Evolutionary conservation across 257 asterid genomes (phyloP).

Genomic region (Echites panduratus): DNA sequence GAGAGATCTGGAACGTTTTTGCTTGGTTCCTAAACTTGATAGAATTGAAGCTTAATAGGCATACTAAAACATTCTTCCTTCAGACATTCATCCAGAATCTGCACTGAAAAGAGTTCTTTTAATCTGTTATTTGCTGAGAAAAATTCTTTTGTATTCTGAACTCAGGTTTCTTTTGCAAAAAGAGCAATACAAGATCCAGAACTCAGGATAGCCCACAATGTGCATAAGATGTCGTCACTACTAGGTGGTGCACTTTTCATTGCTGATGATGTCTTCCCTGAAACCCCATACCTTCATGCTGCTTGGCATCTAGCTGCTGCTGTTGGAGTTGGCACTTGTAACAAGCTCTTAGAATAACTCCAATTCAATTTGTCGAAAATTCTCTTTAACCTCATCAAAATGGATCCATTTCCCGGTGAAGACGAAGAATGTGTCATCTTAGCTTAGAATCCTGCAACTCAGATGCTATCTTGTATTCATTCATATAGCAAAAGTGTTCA

Average conservation of each 20-base stretch:
- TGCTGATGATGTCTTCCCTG: slow-evolving; percentile 66
- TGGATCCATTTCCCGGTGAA: not conserved
- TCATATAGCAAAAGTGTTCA: not conserved
- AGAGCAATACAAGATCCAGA: slow-evolving; percentile 77
- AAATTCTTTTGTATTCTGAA: not conserved
- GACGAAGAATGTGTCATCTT: not conserved
- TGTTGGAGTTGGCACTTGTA: slow-evolving; percentile 70
- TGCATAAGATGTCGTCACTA: slow-evolving; percentile 73
- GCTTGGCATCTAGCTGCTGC: slow-evolving; percentile 99
- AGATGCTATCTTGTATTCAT: not conserved
- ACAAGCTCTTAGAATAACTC: slow-evolving; percentile 61
- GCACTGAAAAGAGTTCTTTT: not conserved
- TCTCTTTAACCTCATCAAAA: slow-evolving; percentile 14
- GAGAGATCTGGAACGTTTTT: too few relatives aligned
- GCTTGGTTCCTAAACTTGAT: not conserved
- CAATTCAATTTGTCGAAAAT: slow-evolving; percentile 51
- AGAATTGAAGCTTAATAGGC: not conserved
- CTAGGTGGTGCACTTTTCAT: slow-evolving; percentile 72
- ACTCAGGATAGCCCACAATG: slow-evolving; percentile 56
- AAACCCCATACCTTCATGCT: slow-evolving; percentile 79
- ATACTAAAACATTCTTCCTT: not conserved
- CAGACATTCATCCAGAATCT: not conserved
- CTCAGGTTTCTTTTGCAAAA: slow-evolving; percentile 81
- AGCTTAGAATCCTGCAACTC: not conserved
- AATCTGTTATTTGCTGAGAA: not conserved